phyloP scores from a whole-genome alignment of 2,329 filamentous ascomycete species.

The Gaeumannomyces sp. region DNA sequence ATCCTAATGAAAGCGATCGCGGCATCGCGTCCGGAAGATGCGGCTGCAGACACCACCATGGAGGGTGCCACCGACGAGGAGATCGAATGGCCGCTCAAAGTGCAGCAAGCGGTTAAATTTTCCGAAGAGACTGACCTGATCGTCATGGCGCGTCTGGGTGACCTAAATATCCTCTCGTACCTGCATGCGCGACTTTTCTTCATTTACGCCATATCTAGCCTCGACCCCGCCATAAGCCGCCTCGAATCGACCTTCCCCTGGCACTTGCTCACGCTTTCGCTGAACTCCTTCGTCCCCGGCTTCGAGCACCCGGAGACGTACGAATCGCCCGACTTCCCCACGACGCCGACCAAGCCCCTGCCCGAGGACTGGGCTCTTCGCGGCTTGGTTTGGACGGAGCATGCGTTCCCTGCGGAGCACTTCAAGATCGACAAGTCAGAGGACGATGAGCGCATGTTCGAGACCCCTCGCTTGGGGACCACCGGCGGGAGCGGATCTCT shows the following conservation, averaged over 20 bases:
- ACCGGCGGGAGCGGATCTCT: conserved; percentile 53
- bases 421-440: conserved; percentile 54
- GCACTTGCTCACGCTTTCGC: conserved; percentile 28
- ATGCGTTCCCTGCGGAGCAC: conserved; percentile 53
- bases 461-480: conserved; percentile 50
- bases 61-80: conserved; percentile 13
- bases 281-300: conserved; percentile 30
- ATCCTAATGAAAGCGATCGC: conserved; percentile 35
- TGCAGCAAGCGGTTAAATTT: conserved; percentile 23
- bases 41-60: conserved; percentile 10
- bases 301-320: conserved; percentile 18
- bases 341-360: conserved; percentile 44
- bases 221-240: conserved; percentile 34
- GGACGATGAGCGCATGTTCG: conserved; percentile 62
- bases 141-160: conserved; percentile 45
- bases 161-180: conserved; percentile 55
- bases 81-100: neutral
- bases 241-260: conserved; percentile 37
- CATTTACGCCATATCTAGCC: conserved; percentile 38
- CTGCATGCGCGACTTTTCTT: conserved; percentile 58
- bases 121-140: conserved; percentile 37
- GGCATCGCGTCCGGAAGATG: conserved; percentile 14
- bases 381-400: conserved; percentile 54
- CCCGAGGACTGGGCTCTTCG: conserved; percentile 65
- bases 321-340: conserved; percentile 42